Base-by-base conservation (phyloP, 2,329 filamentous ascomycete genomes). In the Phialophora chinensis region DNA sequence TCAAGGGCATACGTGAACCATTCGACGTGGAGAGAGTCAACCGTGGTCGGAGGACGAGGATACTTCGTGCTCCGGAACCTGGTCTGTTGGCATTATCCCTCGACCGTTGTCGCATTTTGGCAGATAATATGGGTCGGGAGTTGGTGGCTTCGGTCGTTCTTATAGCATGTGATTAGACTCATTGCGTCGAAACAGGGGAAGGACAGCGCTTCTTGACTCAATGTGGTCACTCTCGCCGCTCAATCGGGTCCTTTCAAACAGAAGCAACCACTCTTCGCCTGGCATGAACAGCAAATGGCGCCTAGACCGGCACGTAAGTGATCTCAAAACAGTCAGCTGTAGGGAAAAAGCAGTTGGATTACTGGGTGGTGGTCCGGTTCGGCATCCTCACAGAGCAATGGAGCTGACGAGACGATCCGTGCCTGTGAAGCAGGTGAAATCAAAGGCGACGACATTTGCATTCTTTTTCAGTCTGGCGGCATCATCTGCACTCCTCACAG, bases 401-500 rank as follows among this genome's bases (percentile, higher is more conserved):
- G 38, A 44, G 38, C 38, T 44, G 38, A 44, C 6, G 14, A n/a
- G 17, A 20, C 17, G 17, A 44, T n/a, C 38, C 38, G 14, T 44
- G 38, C 38, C 38, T 42, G 2, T 5, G 35, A 17, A 38, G 35
- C 35, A 38, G 14, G 17, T 42, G 38, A 42, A n/a, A 42, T 10
- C 38, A n/a, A 44, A 8, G 38, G 6, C 25, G 49, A 52, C 8
- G 2, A 17, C 49, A 29, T 52, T 23, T 52, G 23, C 49, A 52
- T 14, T 8, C 7, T 52, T 52, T 12, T 23, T 29, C 23, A 11
- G 23, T 25, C 27, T 8, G 25, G 49, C 20, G 14, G 5, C 10
- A 29, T 56, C 53, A 56, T 35, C 17, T 62, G 60, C 60, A 62
- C 27, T 62, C 60, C 25, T 62, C 60, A 10, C 60, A 62, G 25